Evolutionary conservation across 257 asterid species (phyloP), one percentile per base, ranked within the genome.

Genomic region (Gynochthodes officinalis): DNA sequence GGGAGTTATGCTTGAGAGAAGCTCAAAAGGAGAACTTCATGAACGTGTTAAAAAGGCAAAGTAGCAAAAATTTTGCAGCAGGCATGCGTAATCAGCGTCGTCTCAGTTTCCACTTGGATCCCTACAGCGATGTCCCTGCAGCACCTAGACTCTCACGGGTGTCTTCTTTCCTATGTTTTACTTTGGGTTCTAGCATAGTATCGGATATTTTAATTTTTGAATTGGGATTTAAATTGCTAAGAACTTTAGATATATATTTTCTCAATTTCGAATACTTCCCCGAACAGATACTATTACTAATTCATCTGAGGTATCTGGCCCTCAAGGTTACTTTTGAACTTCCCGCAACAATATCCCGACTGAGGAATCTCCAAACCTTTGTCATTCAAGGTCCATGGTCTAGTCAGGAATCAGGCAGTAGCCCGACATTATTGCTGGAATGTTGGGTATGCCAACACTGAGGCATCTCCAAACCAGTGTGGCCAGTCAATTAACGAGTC

Each of bases 1-100:
- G 75, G 13, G 81, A 78, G 0, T 66, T 81, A 27, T 78, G 87
- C 87, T 30, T 78, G 74, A 79, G 59, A 76, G 79, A 80, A 78
- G 79, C 83, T 52, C n/a, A 55, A 49, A 73, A 65, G 60, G 80
- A 83, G 64, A 78, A 64, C 33, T 78, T 83, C 65, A 67, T 78
- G 82, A 66, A 75, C 46, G 73, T 69, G 39, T 1, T 30, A 11
- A 8, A 37, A 15, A 52, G 19, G n/a, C 25, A 5, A 44, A 25
- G 2, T 7, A 0, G 18, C 15, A 8, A 73, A 63, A 11, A n/a
- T 14, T 15, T 16, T 49, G 28, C 16, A 4, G 33, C 2, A 12
- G 1, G 43, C 69, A 13, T 14, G 4, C 25, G 18, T 40, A 5
- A 33, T 62, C 53, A 11, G 13, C 65, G 74, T 9, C 84, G 79